Evolutionary conservation across 192 early-diverging fungal genomes (phyloP).

Genomic region (Rhizophagus clarus): DNA sequence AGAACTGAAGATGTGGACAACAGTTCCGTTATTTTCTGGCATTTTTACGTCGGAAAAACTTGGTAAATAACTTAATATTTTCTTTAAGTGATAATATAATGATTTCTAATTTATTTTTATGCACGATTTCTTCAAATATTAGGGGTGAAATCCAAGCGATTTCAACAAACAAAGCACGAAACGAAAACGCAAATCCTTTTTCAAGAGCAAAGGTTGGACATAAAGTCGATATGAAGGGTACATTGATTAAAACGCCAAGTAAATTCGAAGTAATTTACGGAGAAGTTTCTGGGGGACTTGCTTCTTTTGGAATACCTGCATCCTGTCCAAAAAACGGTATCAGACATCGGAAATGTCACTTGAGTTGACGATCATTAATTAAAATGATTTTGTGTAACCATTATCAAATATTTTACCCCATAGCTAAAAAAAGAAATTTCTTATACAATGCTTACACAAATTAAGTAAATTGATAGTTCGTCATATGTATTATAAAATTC

Average conservation of each 20-base stretch:
- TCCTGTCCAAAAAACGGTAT: too few species aligned
- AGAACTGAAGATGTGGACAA: slow-evolving; percentile 3
- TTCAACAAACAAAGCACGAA: neutral
- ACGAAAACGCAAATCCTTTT: neutral
- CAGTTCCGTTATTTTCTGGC: slow-evolving; percentile 2
- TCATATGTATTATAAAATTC: too few species aligned
- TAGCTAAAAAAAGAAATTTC: too few species aligned
- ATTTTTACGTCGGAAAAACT: neutral
- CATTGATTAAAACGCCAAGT: neutral
- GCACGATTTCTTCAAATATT: too few species aligned
- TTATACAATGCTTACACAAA: too few species aligned
- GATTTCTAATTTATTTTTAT: neutral
- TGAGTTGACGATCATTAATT: too few species aligned
- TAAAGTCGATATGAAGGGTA: slow-evolving; percentile 20
- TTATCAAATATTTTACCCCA: too few species aligned
- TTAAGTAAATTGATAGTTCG: too few species aligned
- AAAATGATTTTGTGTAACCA: too few species aligned
- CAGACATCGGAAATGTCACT: too few species aligned
- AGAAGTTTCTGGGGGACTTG: neutral
- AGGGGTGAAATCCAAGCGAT: slow-evolving; percentile 19
- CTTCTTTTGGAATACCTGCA: neutral
- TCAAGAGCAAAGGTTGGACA: neutral
- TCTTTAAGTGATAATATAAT: neutral
- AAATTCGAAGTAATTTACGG: slow-evolving; percentile 14
- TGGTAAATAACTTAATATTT: slow-evolving; percentile 16